Conservation (phyloP, 257 asterid species). For the Nemophila menziesii region DNA sequence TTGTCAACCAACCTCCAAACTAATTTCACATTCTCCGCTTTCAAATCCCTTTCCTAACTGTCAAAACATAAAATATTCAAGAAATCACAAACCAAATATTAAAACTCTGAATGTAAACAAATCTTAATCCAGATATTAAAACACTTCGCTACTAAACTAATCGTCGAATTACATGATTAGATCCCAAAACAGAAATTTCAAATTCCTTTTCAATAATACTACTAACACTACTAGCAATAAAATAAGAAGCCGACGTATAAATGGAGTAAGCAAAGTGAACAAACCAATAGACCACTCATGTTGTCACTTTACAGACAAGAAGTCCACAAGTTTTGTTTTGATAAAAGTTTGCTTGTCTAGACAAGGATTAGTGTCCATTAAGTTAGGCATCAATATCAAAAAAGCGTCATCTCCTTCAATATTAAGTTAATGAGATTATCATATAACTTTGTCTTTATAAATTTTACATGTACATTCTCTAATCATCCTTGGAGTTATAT, state of each 20-base stretch:
- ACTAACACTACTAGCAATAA: not conserved
- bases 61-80: no score
- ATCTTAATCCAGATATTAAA: no score
- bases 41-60: no score
- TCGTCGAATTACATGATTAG: no score
- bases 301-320: conserved; percentile 31
- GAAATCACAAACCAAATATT: no score
- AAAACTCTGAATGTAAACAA: no score
- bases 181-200: no score
- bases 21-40: no score
- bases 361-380: conserved; percentile 53
- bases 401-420: no score
- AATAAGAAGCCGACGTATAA: not conserved
- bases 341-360: conserved; percentile 30
- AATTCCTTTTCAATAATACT: no score
- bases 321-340: conserved; percentile 30
- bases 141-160: no score
- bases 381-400: conserved; percentile 29
- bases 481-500: conserved; percentile 15
- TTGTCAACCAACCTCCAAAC: no score
- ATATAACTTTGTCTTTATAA: conserved; percentile 26
- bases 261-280: not conserved
- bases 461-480: conserved; percentile 22
- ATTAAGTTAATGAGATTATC: not conserved
- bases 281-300: conserved; percentile 13